phyloP scores from a whole-genome alignment of 148 eudicot genomes.

The Selenicereus undatus region DNA sequence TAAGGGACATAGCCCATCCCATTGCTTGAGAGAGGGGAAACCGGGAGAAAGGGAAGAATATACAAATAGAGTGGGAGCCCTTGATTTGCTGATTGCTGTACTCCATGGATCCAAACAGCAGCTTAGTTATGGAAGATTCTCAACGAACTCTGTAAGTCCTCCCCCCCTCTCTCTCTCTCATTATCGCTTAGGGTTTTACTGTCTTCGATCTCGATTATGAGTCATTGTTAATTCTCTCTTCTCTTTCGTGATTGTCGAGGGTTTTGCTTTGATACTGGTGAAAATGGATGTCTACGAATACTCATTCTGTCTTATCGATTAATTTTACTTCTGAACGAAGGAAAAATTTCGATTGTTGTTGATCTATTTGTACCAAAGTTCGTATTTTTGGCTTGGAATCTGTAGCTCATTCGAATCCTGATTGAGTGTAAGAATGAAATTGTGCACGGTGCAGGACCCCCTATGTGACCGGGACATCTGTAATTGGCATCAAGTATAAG shows the following conservation, averaged over 20 bases:
- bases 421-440: background rate
- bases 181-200: conserved; percentile 10
- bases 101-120: conserved; percentile 14
- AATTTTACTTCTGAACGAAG: background rate
- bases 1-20: background rate
- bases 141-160: conserved; percentile 28
- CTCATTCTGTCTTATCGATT: background rate
- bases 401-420: background rate
- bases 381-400: background rate
- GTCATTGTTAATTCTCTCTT: background rate
- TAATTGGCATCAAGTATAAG: conserved; percentile 85
- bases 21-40: background rate
- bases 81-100: background rate
- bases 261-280: background rate
- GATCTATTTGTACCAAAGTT: conserved; percentile 1
- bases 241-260: background rate
- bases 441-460: conserved; percentile 47
- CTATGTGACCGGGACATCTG: conserved; percentile 90
- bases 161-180: background rate
- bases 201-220: background rate
- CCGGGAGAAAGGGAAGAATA: background rate
- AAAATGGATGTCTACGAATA: background rate
- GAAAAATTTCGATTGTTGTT: background rate
- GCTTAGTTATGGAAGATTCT: conserved; percentile 19
- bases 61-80: background rate